A percentile compares a stretch with the other conserved stretches of the same genome.
phyloP scores from a whole-genome alignment of 257 asterid genomes.

The Ligustrum vulgare region DNA sequence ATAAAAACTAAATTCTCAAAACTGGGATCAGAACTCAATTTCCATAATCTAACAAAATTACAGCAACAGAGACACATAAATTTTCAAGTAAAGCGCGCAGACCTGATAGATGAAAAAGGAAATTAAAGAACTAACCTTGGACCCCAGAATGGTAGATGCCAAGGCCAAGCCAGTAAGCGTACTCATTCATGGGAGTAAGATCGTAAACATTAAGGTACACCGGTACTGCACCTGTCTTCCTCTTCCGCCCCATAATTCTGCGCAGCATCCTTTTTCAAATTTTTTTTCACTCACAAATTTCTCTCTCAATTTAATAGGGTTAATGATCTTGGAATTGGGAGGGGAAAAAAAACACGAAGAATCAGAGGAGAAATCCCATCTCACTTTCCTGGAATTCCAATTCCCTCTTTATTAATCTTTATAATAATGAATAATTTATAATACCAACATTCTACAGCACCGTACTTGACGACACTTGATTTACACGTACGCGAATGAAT shows the following conservation, averaged over 20 bases:
- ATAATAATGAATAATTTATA: not conserved
- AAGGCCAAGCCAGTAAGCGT: conserved; percentile 73
- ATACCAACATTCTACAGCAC: not conserved
- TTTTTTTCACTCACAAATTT: not conserved
- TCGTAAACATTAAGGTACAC: conserved; percentile 70
- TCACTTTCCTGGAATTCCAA: not conserved
- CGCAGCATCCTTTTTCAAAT: conserved; percentile 37
- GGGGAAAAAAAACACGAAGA: not conserved
- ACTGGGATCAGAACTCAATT: not conserved
- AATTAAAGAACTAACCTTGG: conserved; percentile 38
- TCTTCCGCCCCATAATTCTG: conserved; percentile 45
- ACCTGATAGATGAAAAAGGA: not conserved
- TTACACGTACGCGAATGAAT: not conserved
- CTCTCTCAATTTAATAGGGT: not conserved
- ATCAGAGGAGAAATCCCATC: conserved; percentile 16
- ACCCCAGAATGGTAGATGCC: conserved; percentile 75
- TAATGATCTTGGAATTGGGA: conserved; percentile 11
- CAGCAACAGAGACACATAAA: not conserved
- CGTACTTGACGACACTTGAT: not conserved
- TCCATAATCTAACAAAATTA: not conserved
- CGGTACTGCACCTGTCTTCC: conserved; percentile 54
- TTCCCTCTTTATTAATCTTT: not conserved
- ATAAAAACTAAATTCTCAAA: not conserved
- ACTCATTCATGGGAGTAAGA: conserved; percentile 68
- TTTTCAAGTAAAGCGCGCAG: not conserved